These are phyloP conservation scores for Tremella mesenterica DNA, from an alignment of 768 basidiomycete species.

Conservation along the genomic window DNA sequence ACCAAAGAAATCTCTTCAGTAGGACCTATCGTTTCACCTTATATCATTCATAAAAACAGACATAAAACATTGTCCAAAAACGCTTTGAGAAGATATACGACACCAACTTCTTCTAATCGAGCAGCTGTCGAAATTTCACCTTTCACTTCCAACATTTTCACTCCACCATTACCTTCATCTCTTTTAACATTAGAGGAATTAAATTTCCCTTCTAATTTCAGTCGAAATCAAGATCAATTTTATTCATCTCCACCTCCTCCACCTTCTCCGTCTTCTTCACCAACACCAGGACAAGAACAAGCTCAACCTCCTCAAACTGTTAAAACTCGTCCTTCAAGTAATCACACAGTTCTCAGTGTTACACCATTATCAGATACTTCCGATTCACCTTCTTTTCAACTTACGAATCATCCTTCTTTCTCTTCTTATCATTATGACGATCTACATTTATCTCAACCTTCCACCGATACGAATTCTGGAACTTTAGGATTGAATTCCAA, in stretches of 20 bases:
- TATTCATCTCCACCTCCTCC: slow-evolving; percentile 2
- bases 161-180: not conserved
- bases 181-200: not conserved
- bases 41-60: too few species aligned
- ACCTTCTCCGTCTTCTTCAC: not conserved
- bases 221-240: not conserved
- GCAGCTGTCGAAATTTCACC: not conserved
- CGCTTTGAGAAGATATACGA: not conserved
- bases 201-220: not conserved
- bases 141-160: not conserved
- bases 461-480: not conserved
- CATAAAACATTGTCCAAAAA: not conserved
- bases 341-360: not conserved
- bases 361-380: not conserved
- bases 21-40: too few species aligned
- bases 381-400: not conserved
- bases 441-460: not conserved
- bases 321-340: not conserved
- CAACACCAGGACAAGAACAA: not conserved
- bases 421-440: slow-evolving; percentile 1
- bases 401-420: slow-evolving; percentile 7
- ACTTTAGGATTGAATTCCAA: slow-evolving; percentile 10
- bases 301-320: slow-evolving; percentile 4
- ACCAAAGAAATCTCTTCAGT: not conserved
- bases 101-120: not conserved